Conservation (phyloP, 441 rosid genomes). For the Syzygium syzygioides region DNA sequence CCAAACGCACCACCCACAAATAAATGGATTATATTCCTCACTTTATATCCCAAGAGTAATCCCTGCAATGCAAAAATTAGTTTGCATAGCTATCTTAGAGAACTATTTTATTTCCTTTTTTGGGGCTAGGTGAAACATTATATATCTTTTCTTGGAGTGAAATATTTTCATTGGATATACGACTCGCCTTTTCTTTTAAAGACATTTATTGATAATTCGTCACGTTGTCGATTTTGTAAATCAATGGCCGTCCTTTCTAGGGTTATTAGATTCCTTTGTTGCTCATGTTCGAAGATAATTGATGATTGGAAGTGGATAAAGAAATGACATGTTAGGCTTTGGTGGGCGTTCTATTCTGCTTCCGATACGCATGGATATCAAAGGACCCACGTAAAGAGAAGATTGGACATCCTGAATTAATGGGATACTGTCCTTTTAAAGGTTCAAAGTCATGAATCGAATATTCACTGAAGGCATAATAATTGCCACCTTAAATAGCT, state of each 20-base stretch:
- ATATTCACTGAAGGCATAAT: background rate
- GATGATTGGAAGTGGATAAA: background rate
- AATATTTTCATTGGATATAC: background rate
- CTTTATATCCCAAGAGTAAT: background rate
- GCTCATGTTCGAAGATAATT: background rate
- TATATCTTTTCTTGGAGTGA: background rate
- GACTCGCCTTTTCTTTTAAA: background rate
- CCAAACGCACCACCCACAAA: background rate
- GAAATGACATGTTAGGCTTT: background rate
- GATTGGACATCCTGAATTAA: background rate
- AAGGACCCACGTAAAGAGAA: background rate
- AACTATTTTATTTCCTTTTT: background rate
- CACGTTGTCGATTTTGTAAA: background rate
- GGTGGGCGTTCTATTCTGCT: background rate
- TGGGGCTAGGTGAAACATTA: background rate
- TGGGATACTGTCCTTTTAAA: background rate
- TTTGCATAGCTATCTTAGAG: background rate
- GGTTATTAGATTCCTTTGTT: background rate
- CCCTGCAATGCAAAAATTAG: background rate
- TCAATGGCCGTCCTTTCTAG: background rate
- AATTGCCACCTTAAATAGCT: background rate
- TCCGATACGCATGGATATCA: background rate
- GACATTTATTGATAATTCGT: background rate
- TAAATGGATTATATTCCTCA: background rate
- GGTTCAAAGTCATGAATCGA: background rate